A percentile compares a stretch with the other conserved stretches of the same genome.
Conservation (phyloP, 345 rosid genomes). For the Boechera divaricarpa region DNA sequence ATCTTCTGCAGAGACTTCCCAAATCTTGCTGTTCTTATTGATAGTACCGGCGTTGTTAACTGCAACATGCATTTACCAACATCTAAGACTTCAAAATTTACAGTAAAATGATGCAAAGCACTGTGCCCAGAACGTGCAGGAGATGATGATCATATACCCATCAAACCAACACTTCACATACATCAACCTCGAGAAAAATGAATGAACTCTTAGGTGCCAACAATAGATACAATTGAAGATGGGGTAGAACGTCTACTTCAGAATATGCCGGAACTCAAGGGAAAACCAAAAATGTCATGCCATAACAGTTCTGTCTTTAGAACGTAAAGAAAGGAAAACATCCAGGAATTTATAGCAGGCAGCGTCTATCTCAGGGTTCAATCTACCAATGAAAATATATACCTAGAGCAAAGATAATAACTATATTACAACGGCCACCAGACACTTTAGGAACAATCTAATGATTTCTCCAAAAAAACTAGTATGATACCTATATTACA, state of each 20-base stretch:
- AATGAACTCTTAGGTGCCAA: constrained; percentile 3
- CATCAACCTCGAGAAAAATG: background rate
- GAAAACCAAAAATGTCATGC: constrained; percentile 2
- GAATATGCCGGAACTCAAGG: background rate
- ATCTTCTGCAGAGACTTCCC: constrained; percentile 94
- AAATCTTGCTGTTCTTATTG: constrained; percentile 83
- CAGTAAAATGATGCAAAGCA: background rate
- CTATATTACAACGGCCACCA: background rate
- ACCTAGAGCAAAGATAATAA: background rate
- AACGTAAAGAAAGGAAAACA: background rate
- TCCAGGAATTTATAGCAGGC: background rate
- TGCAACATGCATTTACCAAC: constrained; percentile 40
- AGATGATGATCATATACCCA: constrained; percentile 23
- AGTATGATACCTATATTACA: background rate
- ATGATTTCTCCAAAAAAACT: constrained; percentile 6
- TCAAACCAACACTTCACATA: background rate
- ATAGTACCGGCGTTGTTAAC: constrained; percentile 97
- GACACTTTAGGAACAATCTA: background rate
- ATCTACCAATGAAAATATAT: background rate
- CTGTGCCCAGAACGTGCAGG: background rate
- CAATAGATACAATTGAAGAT: background rate
- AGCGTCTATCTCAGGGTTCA: background rate
- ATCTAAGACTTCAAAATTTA: background rate
- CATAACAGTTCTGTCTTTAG: background rate
- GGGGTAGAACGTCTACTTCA: background rate